A percentile compares a stretch with the other conserved stretches of the same genome.
Conservation (phyloP, 208 protist genomes). For the Acanthamoeba royreba region DNA sequence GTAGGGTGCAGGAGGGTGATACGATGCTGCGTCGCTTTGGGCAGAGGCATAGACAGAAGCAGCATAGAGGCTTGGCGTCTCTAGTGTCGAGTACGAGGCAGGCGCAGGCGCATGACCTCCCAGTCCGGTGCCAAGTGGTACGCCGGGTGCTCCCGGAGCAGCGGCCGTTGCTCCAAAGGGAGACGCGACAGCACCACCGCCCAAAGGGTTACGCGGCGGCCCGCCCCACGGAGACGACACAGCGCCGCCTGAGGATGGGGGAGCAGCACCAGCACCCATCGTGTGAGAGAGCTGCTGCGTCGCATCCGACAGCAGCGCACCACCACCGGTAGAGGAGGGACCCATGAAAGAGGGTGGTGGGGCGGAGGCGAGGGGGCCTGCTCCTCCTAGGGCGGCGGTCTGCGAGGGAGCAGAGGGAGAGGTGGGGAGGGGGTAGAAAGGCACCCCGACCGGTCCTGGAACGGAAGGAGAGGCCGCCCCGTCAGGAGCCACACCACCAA, state of each 20-base stretch:
- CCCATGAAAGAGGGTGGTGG: too few relatives aligned
- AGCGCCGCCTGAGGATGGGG: background rate
- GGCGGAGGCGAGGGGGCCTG: too few relatives aligned
- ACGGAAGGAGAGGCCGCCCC: background rate
- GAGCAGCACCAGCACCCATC: background rate
- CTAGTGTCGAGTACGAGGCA: background rate
- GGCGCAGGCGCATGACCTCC: background rate
- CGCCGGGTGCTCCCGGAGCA: background rate
- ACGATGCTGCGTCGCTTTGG: background rate
- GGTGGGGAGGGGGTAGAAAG: too few relatives aligned
- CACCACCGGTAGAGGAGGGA: too few relatives aligned
- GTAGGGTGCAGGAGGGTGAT: background rate
- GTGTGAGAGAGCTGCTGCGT: too few relatives aligned
- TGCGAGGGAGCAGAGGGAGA: background rate
- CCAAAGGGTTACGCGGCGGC: background rate
- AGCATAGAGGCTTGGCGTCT: background rate
- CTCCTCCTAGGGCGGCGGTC: too few relatives aligned
- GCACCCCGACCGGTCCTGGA: background rate
- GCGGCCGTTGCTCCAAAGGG: background rate
- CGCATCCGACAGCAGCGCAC: too few relatives aligned
- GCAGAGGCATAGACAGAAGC: background rate
- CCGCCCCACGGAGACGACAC: background rate
- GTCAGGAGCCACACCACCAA: background rate
- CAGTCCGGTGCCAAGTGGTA: background rate
- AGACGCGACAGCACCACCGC: background rate